A percentile compares a stretch with the other conserved stretches of the same genome.
phyloP scores from a whole-genome alignment of 768 basidiomycete genomes.

The Crepidotus variabilis region DNA sequence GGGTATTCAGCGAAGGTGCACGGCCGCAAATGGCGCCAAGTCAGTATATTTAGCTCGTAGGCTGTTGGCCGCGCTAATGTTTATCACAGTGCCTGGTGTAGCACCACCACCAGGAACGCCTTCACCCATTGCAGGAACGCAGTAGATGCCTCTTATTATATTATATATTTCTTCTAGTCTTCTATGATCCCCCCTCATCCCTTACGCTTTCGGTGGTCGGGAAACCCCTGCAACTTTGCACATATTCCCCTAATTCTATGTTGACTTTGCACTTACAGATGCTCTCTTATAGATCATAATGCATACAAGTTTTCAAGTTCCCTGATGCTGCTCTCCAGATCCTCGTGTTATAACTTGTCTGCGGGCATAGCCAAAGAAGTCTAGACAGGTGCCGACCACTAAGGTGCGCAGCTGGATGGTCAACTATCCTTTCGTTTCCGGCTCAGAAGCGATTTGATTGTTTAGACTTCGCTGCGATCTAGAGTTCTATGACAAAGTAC shows the following conservation, averaged over 20 bases:
- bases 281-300: not conserved
- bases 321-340: too few species aligned
- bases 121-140: slow-evolving; percentile 37
- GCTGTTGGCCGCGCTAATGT: slow-evolving; percentile 2
- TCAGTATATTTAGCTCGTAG: slow-evolving; percentile 33
- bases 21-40: slow-evolving; percentile 77
- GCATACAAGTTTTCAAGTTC: too few species aligned
- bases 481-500: too few species aligned
- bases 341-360: too few species aligned
- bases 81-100: slow-evolving; percentile 49
- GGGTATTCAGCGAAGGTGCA: slow-evolving; percentile 83
- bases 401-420: too few species aligned
- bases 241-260: not conserved
- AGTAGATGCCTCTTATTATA: slow-evolving; percentile 39
- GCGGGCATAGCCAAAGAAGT: too few species aligned
- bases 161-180: slow-evolving; percentile 21
- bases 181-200: slow-evolving; percentile 21
- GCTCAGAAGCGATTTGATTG: too few species aligned
- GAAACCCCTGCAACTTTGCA: not conserved
- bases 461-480: too few species aligned
- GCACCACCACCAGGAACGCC: slow-evolving; percentile 41
- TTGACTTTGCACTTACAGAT: not conserved
- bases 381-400: too few species aligned
- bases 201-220: not conserved
- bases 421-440: too few species aligned